Evolutionary conservation across 306 rosid genomes (phyloP), one percentile per base, ranked within the genome.

Genomic region (Astragalus membranaceus): DNA sequence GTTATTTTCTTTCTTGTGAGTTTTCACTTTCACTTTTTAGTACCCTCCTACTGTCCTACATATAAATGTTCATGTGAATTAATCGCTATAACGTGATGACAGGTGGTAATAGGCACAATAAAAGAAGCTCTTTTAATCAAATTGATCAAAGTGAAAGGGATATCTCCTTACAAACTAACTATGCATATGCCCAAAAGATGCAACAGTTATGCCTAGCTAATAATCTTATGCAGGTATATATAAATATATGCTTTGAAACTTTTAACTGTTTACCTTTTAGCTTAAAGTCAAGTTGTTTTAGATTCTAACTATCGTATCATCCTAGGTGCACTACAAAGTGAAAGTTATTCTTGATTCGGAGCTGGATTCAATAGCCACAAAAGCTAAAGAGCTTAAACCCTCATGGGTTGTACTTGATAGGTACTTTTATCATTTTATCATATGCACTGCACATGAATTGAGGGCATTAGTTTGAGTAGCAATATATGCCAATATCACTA

Each of bases 331-430:
- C 11, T 41, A 9, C 23, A 42, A 69, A 70, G 81, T 77, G 36
- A 53, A 53, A 29, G 70, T 77, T 70, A 68, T 77, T 32, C 5
- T 67, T 52, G 72, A 70, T 62, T 62, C 55, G n/a, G 35, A 57
- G 46, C 58, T 20, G 46, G 68, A 69, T 35, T 56, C 60, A 5
- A 50, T 75, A 36, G 53, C 79, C 14, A 13, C 55, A 32, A 67
- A 56, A 67, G 62, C 79, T 14, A 3, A 58, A 75, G 69, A 75
- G 39, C 62, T 67, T 57, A 62, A 48, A 47, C 74, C 62, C 33
- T 57, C 74, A 6, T 75, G 79, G 79, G 69, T 67, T 37, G 67
- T 75, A 33, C 74, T 75, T 17, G 74, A 75, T 61, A 75, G 79
- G 74, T 67, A 20, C 8, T 11, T 12, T n/a, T n/a, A n/a, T n/a